Evolutionary conservation across 345 rosid species (phyloP), one percentile per base, ranked within the genome.

Genomic region (Durio zibethinus): DNA sequence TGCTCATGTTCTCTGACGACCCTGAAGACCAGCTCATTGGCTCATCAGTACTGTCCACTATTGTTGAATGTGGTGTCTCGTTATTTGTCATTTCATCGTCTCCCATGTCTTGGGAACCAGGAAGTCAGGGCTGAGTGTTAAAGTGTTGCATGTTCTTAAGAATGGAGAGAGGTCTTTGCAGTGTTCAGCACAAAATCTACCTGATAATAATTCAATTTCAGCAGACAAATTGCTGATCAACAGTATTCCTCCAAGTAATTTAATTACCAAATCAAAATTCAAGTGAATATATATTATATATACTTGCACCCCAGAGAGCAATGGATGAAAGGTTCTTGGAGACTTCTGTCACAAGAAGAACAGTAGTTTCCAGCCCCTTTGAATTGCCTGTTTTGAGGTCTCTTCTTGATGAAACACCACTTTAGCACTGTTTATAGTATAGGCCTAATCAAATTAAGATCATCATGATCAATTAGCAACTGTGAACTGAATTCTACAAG

Each of bases 281-380:
- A 56, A 25, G 20, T n/a, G 33, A 43, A 45, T 45, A 16, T 72
- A 52, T 33, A 2, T 50, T 27, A n/a, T n/a, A 12, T 27, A 52
- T 52, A n/a, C 98, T 94, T 96, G 89, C 99, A 96, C 16, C 90
- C 93, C 4, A 96, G 86, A 59, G 99, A 96, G 90, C 99, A 96
- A 75, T 93, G 97, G 43, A 89, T 86, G 71, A 80, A 96, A 21
- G 99, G 98, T 67, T 92, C 97, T 72, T 93, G 98, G 72, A 96
- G 99, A 85, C 95, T 90, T 85, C 98, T 86, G 52, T 96, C 98
- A 77, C 99, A 96, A 43, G 98, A 91, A 75, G 97, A 89, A 81
- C 98, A 96, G 54, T 86, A 94, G 81, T 91, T 96, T 38, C 90
- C 98, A 15, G 98, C 89, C 42, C 98, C 93, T 78, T 90, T 93